phyloP scores from a whole-genome alignment of 2,329 filamentous ascomycete species.

The Pseudogymnoascus sp. region DNA sequence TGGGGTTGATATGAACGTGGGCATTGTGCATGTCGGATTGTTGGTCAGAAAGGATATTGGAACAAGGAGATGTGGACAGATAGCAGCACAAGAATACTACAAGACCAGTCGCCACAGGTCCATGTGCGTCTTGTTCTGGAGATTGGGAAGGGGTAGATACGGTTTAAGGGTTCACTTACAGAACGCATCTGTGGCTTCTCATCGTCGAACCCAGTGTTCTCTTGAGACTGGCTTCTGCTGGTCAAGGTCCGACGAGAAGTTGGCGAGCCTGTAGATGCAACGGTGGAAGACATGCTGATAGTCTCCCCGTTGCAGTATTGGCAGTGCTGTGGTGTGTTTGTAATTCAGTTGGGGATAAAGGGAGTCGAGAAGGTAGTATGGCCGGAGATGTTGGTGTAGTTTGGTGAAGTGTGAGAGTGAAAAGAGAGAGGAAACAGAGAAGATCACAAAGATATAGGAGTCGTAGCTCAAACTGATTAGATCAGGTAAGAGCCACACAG shows the following conservation, averaged over 20 bases:
- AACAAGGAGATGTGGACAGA: not conserved
- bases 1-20: constrained; percentile 16
- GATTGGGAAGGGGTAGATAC: not conserved
- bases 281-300: constrained; percentile 33
- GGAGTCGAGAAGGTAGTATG: constrained; percentile 23
- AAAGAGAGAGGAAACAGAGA: constrained; percentile 18
- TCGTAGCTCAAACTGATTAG: constrained; percentile 22
- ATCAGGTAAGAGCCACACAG: constrained; percentile 23
- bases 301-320: constrained; percentile 4
- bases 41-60: not conserved
- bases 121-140: not conserved
- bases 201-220: constrained; percentile 23
- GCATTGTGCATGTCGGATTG: not conserved
- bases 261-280: constrained; percentile 36
- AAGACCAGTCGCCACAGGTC: not conserved
- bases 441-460: constrained; percentile 23
- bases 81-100: not conserved
- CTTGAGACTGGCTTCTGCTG: constrained; percentile 31
- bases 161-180: constrained; percentile 24
- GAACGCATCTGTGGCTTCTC: constrained; percentile 21
- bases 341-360: constrained; percentile 21
- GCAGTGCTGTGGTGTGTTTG: not conserved
- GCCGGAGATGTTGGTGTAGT: constrained; percentile 16
- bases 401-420: constrained; percentile 13
- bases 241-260: constrained; percentile 29